These are phyloP conservation scores for Coemansia sp. DNA, from an alignment of 192 early-diverging fungal species.

Conservation along the genomic window DNA sequence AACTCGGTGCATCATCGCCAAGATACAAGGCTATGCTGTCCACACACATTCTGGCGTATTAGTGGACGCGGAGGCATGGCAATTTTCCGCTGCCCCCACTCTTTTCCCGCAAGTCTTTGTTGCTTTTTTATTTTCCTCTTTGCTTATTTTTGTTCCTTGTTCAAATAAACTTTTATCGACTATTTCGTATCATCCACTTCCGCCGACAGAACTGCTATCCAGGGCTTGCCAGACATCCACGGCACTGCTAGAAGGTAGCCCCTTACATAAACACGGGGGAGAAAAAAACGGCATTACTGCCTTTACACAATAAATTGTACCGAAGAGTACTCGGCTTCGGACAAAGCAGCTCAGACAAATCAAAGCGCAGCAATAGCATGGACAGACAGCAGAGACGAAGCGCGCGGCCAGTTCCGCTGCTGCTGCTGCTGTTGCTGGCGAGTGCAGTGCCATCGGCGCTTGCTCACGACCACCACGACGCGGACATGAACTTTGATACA, in stretches of 20 bases:
- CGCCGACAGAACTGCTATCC: too few species aligned
- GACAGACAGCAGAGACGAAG: background rate
- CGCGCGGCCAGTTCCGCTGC: background rate
- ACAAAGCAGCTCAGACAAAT: too few species aligned
- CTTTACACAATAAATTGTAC: too few species aligned
- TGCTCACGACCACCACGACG: constrained; percentile 51
- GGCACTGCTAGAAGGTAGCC: too few species aligned
- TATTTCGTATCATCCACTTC: background rate
- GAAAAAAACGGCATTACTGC: too few species aligned
- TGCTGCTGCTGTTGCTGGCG: background rate
- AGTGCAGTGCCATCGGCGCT: background rate
- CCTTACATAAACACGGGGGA: too few species aligned
- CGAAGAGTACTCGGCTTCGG: too few species aligned
- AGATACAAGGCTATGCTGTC: too few species aligned
- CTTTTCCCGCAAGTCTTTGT: constrained; percentile 2
- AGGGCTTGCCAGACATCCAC: too few species aligned
- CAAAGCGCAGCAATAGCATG: background rate
- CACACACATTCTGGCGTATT: too few species aligned
- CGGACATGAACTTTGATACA: constrained; percentile 51
- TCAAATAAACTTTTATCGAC: background rate
- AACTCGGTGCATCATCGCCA: too few species aligned
- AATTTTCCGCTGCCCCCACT: background rate
- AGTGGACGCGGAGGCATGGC: too few species aligned
- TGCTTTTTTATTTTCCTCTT: constrained; percentile 1
- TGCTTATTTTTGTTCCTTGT: constrained; percentile 4